Conservation (phyloP, 495 filamentous ascomycete species). For the Bacidia rubella region DNA sequence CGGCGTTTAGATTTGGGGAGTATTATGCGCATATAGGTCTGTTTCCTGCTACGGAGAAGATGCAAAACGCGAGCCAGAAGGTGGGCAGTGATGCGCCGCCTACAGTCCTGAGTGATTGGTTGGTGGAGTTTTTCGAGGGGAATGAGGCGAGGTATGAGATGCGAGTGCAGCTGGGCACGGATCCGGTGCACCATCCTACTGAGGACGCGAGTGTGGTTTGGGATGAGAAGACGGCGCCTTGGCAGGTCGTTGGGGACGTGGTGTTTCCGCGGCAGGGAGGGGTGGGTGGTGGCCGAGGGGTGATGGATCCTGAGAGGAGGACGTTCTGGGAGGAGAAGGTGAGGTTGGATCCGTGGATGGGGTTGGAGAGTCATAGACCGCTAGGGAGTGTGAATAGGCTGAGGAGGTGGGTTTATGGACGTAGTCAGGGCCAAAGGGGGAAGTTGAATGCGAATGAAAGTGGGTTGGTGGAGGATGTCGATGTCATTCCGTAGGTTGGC, state of each 20-base stretch:
- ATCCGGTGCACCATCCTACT: slow-evolving; percentile 10
- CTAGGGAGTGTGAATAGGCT: slow-evolving; percentile 12
- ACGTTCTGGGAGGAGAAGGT: slow-evolving; percentile 12
- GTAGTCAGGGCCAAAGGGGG: slow-evolving; percentile 5
- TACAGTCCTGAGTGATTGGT: slow-evolving; percentile 7
- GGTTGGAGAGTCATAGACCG: slow-evolving; percentile 8
- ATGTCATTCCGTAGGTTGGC: not conserved
- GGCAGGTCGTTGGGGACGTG: slow-evolving; percentile 9
- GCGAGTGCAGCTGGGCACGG: slow-evolving; percentile 11
- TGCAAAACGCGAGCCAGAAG: slow-evolving; percentile 2
- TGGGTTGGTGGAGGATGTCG: not conserved
- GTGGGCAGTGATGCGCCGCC: not conserved
- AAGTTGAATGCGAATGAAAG: slow-evolving; percentile 3
- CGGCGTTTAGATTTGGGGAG: slow-evolving; percentile 13
- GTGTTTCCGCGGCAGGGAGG: slow-evolving; percentile 7
- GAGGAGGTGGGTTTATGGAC: slow-evolving; percentile 6
- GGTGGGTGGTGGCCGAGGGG: not conserved
- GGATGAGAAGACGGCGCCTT: slow-evolving; percentile 13
- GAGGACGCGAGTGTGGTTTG: slow-evolving; percentile 11
- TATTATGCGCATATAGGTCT: slow-evolving; percentile 12
- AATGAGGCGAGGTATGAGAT: not conserved
- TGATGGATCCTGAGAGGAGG: slow-evolving; percentile 1
- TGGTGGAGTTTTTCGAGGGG: slow-evolving; percentile 1
- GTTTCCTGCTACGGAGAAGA: slow-evolving; percentile 3
- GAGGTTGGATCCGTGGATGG: slow-evolving; percentile 6